Conservation (phyloP, 257 asterid species). For the Ehretia macrophylla region DNA sequence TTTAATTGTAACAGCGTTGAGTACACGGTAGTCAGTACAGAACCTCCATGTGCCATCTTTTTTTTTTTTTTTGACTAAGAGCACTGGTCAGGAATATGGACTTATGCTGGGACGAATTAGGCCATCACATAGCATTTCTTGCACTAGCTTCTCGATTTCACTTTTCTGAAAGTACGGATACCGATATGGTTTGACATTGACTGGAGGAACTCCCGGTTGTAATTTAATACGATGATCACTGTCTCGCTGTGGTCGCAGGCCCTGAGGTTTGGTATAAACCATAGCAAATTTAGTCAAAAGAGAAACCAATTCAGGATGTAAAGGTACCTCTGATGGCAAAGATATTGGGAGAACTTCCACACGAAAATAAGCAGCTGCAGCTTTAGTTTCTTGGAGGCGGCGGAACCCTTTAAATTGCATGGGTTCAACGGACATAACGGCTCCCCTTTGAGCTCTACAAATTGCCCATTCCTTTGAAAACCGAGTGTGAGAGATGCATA, state of each 20-base stretch:
- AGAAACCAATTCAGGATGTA: too few relatives aligned
- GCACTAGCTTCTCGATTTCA: not conserved
- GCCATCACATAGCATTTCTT: not conserved
- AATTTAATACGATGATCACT: not conserved
- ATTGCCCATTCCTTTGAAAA: too few relatives aligned
- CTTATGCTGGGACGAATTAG: not conserved
- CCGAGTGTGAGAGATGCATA: too few relatives aligned
- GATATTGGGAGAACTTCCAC: too few relatives aligned
- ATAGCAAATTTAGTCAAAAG: too few relatives aligned
- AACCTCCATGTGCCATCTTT: not conserved
- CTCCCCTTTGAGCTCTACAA: too few relatives aligned
- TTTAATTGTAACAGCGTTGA: not conserved
- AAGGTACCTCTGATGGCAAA: too few relatives aligned
- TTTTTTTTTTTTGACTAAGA: not conserved
- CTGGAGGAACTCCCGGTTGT: not conserved
- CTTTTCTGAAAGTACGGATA: not conserved
- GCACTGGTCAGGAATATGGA: not conserved
- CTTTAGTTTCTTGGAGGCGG: too few relatives aligned
- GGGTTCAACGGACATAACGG: too few relatives aligned
- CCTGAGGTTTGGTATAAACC: too few relatives aligned
- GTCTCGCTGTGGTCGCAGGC: not conserved
- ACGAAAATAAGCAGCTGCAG: too few relatives aligned
- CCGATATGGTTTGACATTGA: conserved; percentile 1
- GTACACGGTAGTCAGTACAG: not conserved
- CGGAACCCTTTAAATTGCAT: too few relatives aligned